Percentiles rank a stretch among this genome's conserved stretches.
Conservation (phyloP, 1,139 yeast genomes). For the Eremothecium gossypii region DNA sequence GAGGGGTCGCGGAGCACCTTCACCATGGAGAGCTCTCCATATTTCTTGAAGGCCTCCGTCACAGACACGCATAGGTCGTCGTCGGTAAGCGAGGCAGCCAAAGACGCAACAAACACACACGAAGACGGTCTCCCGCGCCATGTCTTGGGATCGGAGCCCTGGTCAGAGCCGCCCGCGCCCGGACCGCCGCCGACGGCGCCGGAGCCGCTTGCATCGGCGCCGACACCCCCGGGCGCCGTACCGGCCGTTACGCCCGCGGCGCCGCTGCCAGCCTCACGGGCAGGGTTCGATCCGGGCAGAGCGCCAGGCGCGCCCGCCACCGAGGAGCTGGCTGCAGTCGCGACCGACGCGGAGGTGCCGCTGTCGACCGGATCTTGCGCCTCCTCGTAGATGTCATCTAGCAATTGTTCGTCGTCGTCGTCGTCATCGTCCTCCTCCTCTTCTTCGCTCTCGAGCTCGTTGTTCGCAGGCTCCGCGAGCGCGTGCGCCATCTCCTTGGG, state of each 20-base stretch:
- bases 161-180: not conserved
- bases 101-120: constrained; percentile 81
- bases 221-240: constrained; percentile 2
- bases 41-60: constrained; percentile 50
- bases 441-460: constrained; percentile 16
- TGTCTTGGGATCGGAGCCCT: constrained; percentile 6
- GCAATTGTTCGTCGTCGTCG: constrained; percentile 12
- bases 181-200: not conserved
- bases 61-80: constrained; percentile 65
- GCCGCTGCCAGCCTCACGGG: constrained; percentile 1
- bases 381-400: constrained; percentile 10
- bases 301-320: not conserved
- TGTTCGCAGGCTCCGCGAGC: not conserved
- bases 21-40: constrained; percentile 66
- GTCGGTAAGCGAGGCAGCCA: constrained; percentile 54
- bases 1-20: constrained; percentile 77
- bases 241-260: constrained; percentile 6
- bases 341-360: not conserved
- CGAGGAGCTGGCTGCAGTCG: constrained; percentile 2
- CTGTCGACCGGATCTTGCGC: constrained; percentile 1
- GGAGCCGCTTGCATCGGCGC: not conserved
- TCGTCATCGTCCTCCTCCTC: constrained; percentile 20
- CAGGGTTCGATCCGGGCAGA: not conserved
- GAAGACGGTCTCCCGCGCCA: constrained; percentile 58
- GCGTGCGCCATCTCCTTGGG: constrained; percentile 2